Evolutionary conservation across 768 basidiomycete species (phyloP).

Genomic region (Candolleomyces eurysporus): DNA sequence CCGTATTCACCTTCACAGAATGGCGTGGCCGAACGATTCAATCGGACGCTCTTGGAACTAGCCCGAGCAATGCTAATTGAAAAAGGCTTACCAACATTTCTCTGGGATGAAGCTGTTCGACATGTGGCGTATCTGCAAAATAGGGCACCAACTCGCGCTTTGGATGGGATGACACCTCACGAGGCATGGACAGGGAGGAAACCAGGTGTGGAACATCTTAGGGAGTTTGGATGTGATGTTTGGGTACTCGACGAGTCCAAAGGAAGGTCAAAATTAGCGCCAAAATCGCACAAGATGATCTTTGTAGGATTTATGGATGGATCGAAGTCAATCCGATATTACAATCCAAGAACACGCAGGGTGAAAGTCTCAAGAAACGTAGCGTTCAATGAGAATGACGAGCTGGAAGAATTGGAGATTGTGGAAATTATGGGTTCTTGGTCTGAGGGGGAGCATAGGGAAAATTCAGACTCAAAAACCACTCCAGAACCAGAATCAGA

Average conservation of each 20-base stretch:
- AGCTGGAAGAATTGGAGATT: conserved; percentile 10
- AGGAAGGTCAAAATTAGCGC: conserved; percentile 8
- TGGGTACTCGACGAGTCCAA: conserved; percentile 18
- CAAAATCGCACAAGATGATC: conserved; percentile 12
- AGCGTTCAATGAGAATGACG: conserved; percentile 20
- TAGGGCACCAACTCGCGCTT: conserved; percentile 6
- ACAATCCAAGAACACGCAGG: conserved; percentile 13
- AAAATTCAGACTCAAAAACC: too few relatives aligned
- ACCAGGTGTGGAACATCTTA: conserved; percentile 20
- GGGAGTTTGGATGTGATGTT: conserved; percentile 24
- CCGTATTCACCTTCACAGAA: conserved; percentile 30
- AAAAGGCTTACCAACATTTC: conserved; percentile 24
- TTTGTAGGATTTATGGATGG: conserved; percentile 16
- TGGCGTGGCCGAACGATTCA: conserved; percentile 31
- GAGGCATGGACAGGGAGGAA: conserved; percentile 15
- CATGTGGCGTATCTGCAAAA: conserved; percentile 35
- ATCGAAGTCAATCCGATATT: conserved; percentile 22
- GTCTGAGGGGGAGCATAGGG: too few relatives aligned
- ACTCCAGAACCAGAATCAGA: too few relatives aligned
- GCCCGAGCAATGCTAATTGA: conserved; percentile 29
- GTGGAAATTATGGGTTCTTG: too few relatives aligned
- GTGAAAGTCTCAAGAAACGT: conserved; percentile 25
- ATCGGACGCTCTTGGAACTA: conserved; percentile 30
- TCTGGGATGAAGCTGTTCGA: conserved; percentile 36
- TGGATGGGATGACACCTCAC: conserved; percentile 21